Base-by-base conservation (phyloP, 1,139 yeast genomes). In the Kazachstania sp. region DNA sequence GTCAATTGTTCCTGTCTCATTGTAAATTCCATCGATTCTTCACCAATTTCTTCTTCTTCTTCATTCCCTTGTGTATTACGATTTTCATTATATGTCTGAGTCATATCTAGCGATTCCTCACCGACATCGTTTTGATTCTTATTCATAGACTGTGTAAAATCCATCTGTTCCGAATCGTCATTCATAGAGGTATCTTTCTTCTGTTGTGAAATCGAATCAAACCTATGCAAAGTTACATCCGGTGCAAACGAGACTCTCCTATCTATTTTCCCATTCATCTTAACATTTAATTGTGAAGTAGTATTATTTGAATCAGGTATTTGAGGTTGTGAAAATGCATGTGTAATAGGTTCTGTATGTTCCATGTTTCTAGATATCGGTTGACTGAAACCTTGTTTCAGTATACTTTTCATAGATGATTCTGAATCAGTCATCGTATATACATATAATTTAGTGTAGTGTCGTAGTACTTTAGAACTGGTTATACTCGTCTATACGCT, bases 221-320 rank as follows among this genome's bases (percentile, higher is more conserved):
- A 77, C 55, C 80, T 81, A 61, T 82, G 87, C 35, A 83, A 66
- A 0, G 87, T 82, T 0, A 82, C 88, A 56, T 82, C 88, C 1
- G 86, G 86, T 1, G 87, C 86, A 68, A 83, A 83, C 1, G 86
- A 81, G 0, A 83, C 88, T 35, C 88, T 64, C 54, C 88, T 67
- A 37, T 51, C 55, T 2, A 45, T 45, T 44, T 51, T 58, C 6
- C 35, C 41, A 9, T 28, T 13, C 28, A 36, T 37, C 4, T 54
- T 29, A 2, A 59, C 53, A 38, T 53, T 54, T 4, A 61, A 53
- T 41, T 54, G 54, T 3, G 64, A 60, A 5, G 64, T 60, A 5
- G 64, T 61, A 38, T 60, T 61, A 42, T 58, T 61, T 2, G 54
- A 56, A 11, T 54, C 57, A 2, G 46, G 3, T 2, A 5, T 35